Evolutionary conservation across 2,329 filamentous ascomycete species (phyloP), one percentile per base, ranked within the genome.

Genomic region (Stemphylium beticola): DNA sequence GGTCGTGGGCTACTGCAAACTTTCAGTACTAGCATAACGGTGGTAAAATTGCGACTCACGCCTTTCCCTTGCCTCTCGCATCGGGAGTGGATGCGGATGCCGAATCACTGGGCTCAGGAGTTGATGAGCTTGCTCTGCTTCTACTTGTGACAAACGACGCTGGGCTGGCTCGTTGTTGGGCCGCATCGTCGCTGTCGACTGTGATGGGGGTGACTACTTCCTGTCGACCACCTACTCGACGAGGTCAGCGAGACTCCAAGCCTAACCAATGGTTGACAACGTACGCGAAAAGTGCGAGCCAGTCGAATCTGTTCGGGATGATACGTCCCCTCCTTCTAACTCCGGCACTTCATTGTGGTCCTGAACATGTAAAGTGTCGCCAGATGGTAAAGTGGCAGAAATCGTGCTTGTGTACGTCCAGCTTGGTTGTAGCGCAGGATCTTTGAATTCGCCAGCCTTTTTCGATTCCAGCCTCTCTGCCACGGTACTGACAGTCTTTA

Each of bases 321-420:
- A 71, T 10, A 60, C 43, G 45, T 72, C 69, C 22, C 62, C 69
- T 45, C 63, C 69, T 45, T 73, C 70, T 3, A 74, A 52, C 45
- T 73, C 71, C 9, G 65, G 66, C 10, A 71, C 58, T 39, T 54
- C 39, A 37, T 69, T 64, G 50, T 60, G 61, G 18, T 64, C 58
- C 9, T 64, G 61, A 8, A 62, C 46, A 49, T 74, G 72, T 14
- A 74, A 44, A 12, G 70, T 58, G 34, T 64, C 67, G 15, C 71
- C 71, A 17, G 74, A 76, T 26, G 74, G 71, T 7, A 75, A 53
- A 4, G 48, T 72, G 7, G 67, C 49, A 11, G 67, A 67, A 17
- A 74, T 54, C n/a, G 69, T 64, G 14, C 59, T 64, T 12, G 69
- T 62, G 36, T 67, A 71, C 18, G 67, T 73, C 64, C 65, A 74